phyloP scores from a whole-genome alignment of 2,329 filamentous ascomycete genomes.

The Graphilbum ipis-grandicollis region DNA sequence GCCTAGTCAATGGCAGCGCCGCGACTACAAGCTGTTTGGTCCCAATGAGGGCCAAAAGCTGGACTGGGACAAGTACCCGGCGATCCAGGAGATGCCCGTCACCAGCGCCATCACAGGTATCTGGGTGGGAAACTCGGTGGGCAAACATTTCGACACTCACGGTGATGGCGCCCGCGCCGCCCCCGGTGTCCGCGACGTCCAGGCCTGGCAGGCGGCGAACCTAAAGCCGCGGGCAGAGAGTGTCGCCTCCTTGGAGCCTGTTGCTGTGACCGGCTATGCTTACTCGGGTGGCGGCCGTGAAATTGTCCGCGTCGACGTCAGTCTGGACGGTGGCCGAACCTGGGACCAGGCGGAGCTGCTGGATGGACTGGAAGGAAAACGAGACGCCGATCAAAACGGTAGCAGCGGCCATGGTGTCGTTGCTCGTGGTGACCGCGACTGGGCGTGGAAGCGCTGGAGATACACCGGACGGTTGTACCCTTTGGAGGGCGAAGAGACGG shows the following conservation, averaged over 20 bases:
- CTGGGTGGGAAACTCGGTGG: constrained; percentile 24
- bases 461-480: constrained; percentile 27
- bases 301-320: constrained; percentile 51
- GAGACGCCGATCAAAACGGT: not conserved
- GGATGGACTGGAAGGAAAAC: constrained; percentile 15
- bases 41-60: constrained; percentile 39
- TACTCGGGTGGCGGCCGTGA: constrained; percentile 49
- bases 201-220: constrained; percentile 7
- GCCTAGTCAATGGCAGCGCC: constrained; percentile 44
- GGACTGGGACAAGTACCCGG: constrained; percentile 43
- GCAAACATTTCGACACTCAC: no score
- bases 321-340: constrained; percentile 41
- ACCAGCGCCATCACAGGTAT: constrained; percentile 46
- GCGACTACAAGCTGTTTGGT: constrained; percentile 53
- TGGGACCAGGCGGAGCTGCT: constrained; percentile 48
- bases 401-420: constrained; percentile 4
- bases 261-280: constrained; percentile 42
- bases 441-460: constrained; percentile 50
- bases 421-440: constrained; percentile 20
- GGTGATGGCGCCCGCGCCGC: constrained; percentile 4
- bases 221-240: no score
- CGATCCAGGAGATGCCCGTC: constrained; percentile 53
- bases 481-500: constrained; percentile 10
- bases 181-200: constrained; percentile 6
- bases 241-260: constrained; percentile 5